A percentile compares a stretch with the other conserved stretches of the same genome.
phyloP scores from a whole-genome alignment of 805 yeast genomes.

The Schizosaccharomyces japonicus region DNA sequence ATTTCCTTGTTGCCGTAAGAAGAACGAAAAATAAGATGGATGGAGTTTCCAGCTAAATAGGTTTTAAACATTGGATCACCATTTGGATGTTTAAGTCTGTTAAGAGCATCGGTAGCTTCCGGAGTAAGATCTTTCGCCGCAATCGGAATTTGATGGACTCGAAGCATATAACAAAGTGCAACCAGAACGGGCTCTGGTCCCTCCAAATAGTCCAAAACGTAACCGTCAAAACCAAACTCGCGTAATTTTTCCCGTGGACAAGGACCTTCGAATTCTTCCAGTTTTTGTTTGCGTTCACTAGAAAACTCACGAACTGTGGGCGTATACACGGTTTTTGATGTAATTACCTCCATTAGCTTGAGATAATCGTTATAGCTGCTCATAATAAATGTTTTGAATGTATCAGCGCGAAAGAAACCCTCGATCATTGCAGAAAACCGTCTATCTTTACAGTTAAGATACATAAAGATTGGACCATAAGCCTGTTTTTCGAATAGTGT shows the following conservation, averaged over 20 bases:
- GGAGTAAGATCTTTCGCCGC: conserved; percentile 24
- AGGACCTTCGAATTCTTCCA: conserved; percentile 11
- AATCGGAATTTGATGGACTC: conserved; percentile 38
- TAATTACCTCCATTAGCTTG: not conserved
- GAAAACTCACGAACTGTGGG: conserved; percentile 20
- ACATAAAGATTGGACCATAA: not conserved
- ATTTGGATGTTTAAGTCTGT: not conserved
- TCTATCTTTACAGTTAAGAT: not conserved
- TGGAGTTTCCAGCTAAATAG: conserved; percentile 34
- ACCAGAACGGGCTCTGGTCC: conserved; percentile 54
- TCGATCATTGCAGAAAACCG: not conserved
- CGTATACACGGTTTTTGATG: not conserved
- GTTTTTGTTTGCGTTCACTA: conserved; percentile 13
- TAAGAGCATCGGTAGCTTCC: conserved; percentile 15
- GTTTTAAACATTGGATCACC: conserved; percentile 23
- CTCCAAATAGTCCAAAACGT: conserved; percentile 37
- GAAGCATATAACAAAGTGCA: conserved; percentile 36
- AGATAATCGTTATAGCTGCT: not conserved
- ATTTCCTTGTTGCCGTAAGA: conserved; percentile 35
- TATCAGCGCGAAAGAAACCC: not conserved
- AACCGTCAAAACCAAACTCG: conserved; percentile 55
- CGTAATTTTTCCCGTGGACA: conserved; percentile 18
- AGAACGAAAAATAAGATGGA: conserved; percentile 32
- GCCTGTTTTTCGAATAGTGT: not conserved
- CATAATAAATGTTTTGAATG: not conserved